Evolutionary conservation across 108 stramenopile genomes (phyloP), one percentile per base, ranked within the genome.

Genomic region (Nitzschia putrida): DNA sequence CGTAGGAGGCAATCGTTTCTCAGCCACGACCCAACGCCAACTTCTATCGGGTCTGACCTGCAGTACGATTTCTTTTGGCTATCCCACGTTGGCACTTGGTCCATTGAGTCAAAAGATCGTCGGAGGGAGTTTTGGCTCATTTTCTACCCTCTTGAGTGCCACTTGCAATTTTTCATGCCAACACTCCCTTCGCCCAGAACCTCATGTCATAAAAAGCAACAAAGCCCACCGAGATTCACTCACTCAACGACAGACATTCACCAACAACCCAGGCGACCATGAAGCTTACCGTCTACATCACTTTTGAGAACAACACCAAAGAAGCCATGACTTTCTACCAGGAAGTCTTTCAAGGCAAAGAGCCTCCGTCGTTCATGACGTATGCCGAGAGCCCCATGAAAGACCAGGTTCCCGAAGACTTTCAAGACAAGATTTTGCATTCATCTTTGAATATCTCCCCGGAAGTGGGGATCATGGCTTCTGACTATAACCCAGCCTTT

Each of bases 241-340:
- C 29, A 34, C 29, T 34, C 29, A 34, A 4, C 29, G 29, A 34
- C 4, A 34, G 29, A 1, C 29, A 3, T 34, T 34, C 29, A 1
- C 29, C 4, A 4, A 34, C 29, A 34, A 34, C 1, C 29, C 29
- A 34, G 4, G 29, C 29, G 29, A 60, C 2, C 43, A 64, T 64
- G 58, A 59, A 41, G 22, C 14, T 49, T 22, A 26, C 14, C 14
- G 57, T 60, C 11, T 70, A 70, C 40, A n/a, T 70, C 18, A 70
- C 57, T 2, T 70, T 70, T 29, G 58, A 45, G 8, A 58, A 58
- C 38, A 70, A 70, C 69, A 38, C 34, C 42, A n/a, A 16, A 16
- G 26, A 70, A 13, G 69, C 69, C 25, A 52, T 70, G 45, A 38
- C 42, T 10, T 53, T 52, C 23, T 70, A 70, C 41, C 16, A 40